A percentile compares a stretch with the other conserved stretches of the same genome.
These are phyloP conservation scores for Blattamonas nauphoetae DNA, from an alignment of 78 protist species.

Conservation along the genomic window DNA sequence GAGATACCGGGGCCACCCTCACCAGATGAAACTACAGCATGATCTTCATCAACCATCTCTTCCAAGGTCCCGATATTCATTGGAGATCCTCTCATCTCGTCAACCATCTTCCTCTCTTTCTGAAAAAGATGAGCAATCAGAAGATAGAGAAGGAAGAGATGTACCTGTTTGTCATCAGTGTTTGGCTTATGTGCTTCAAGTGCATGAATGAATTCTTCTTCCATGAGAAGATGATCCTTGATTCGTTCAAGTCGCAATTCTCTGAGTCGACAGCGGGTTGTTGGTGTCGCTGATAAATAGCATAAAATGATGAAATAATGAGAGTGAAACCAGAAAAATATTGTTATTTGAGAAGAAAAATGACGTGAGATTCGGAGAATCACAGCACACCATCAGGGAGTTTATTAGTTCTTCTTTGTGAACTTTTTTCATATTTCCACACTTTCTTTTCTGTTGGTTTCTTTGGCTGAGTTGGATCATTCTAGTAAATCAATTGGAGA, in stretches of 20 bases:
- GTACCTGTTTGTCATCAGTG: slow-evolving; percentile 58
- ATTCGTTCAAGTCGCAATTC: slow-evolving; percentile 83
- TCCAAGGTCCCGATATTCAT: slow-evolving; percentile 90
- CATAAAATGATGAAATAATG: not conserved
- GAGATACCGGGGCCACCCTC: slow-evolving; percentile 1
- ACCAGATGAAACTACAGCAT: slow-evolving; percentile 66
- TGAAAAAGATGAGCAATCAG: not conserved
- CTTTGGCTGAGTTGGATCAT: too few species aligned
- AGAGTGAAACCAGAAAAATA: not conserved
- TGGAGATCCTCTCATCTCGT: slow-evolving; percentile 96
- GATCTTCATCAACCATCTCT: slow-evolving; percentile 96
- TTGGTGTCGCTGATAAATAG: slow-evolving; percentile 63
- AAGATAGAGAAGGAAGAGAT: not conserved
- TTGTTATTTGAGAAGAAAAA: not conserved
- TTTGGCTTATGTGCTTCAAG: slow-evolving; percentile 77
- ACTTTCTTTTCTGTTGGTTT: not conserved
- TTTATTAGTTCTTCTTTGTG: not conserved
- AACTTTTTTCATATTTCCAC: not conserved
- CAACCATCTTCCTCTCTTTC: slow-evolving; percentile 73
- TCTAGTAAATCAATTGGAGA: too few species aligned
- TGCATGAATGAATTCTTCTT: slow-evolving; percentile 90
- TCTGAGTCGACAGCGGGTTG: slow-evolving; percentile 77
- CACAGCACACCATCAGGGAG: not conserved
- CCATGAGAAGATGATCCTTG: slow-evolving; percentile 93
- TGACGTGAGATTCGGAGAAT: not conserved